A percentile compares a stretch with the other conserved stretches of the same genome.
These are phyloP conservation scores for Penicillium oxalicum DNA, from an alignment of 2,329 filamentous ascomycete genomes.

Conservation along the genomic window DNA sequence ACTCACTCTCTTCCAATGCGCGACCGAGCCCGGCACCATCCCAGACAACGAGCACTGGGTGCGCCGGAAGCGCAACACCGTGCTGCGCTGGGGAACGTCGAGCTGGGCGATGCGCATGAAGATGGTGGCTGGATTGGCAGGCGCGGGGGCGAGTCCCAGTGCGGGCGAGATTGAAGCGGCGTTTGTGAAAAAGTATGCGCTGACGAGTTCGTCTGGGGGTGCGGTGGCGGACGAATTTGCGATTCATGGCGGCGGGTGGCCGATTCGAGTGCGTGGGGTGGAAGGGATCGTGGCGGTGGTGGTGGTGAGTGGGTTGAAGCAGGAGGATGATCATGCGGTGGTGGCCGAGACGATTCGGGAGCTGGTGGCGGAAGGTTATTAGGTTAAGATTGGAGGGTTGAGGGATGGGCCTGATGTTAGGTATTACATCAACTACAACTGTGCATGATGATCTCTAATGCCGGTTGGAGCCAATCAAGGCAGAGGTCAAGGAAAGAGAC, in stretches of 20 bases:
- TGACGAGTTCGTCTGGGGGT: conserved; percentile 48
- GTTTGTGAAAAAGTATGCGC: conserved; percentile 60
- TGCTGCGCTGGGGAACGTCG: conserved; percentile 62
- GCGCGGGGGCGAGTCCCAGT: conserved; percentile 8
- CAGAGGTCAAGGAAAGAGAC: background rate
- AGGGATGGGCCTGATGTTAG: too few species aligned
- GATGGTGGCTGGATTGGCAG: conserved; percentile 34
- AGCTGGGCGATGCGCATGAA: conserved; percentile 69
- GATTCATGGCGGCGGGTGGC: conserved; percentile 71
- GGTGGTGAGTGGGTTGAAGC: conserved; percentile 68
- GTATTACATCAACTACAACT: too few species aligned
- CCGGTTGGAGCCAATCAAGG: too few species aligned
- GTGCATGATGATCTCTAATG: too few species aligned
- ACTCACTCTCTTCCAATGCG: conserved; percentile 65
- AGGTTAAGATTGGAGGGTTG: background rate
- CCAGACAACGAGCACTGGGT: conserved; percentile 71
- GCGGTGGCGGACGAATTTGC: conserved; percentile 56
- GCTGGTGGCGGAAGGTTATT: conserved; percentile 30
- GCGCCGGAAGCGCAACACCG: conserved; percentile 63
- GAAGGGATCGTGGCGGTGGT: conserved; percentile 71
- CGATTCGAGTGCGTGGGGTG: conserved; percentile 64
- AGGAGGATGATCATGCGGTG: conserved; percentile 71
- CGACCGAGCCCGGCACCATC: conserved; percentile 59
- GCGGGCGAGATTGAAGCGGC: conserved; percentile 52
- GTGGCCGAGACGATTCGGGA: conserved; percentile 63